Evolutionary conservation across 2,329 filamentous ascomycete genomes (phyloP), one percentile per base, ranked within the genome.

Genomic region (Calycina marina): DNA sequence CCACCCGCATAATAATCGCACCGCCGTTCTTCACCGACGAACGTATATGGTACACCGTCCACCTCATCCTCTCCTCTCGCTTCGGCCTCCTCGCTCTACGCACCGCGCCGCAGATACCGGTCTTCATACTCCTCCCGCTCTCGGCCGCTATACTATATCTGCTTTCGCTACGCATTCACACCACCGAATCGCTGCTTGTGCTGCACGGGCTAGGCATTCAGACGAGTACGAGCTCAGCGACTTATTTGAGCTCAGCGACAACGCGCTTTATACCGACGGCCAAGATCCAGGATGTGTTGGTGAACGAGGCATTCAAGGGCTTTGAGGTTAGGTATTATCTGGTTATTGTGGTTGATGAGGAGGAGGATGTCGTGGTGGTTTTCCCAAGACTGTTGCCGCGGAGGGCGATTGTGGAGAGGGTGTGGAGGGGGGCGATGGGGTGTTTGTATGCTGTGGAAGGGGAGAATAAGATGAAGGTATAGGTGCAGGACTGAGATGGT

Each of bases 291-390:
- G 90, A 98, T 53, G 77, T 98, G 35, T 72, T 94, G 33, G 81
- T 98, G 31, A 85, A 94, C 53, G 90, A 98, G 61, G 90, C 86
- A 3, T 96, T 96, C 56, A 73, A 72, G 36, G 86, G 86, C 1
- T 93, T 94, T 49, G 83, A 86, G 57, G 85, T 96, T 20, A 63
- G 77, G 25, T 93, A 88, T 51, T 94, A 93, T 51, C 61, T 98
- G 6, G 73, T 83, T 4, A 81, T 96, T 17, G 78, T 96, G 32
- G 84, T 96, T 12, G 80, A 92, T 45, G 85, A 77, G 2, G 88
- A 96, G 57, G 70, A 77, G 33, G 77, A 90, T 43, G 69, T 93
- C 4, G 81, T 96, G 0, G 88, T 98, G n/a, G 85, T 96, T 3
- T 98, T 98, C 53, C 88, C 88, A 3, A 69, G 68, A 35, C 56